Conservation (phyloP, 2,329 filamentous ascomycete species). For the Ascochyta viciae-villosae region DNA sequence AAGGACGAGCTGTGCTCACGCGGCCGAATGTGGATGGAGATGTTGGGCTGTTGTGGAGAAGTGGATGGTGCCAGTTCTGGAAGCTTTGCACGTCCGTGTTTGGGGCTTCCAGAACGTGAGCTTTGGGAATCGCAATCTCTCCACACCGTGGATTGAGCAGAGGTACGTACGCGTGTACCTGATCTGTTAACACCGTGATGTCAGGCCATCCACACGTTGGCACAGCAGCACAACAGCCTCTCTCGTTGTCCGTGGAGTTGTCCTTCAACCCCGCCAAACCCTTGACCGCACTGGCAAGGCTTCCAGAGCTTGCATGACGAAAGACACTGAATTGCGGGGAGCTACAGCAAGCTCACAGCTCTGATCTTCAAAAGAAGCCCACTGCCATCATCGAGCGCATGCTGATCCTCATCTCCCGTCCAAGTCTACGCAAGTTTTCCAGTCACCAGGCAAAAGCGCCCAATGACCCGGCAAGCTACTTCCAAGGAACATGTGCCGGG, state of each 20-base stretch:
- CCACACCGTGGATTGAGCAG: background rate
- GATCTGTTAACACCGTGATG: too few relatives aligned
- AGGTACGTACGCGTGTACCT: background rate
- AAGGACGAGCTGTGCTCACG: background rate
- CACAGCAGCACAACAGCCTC: background rate
- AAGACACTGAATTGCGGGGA: background rate
- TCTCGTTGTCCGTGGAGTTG: background rate
- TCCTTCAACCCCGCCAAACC: background rate
- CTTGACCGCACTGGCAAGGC: background rate
- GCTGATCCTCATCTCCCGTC: slow-evolving; percentile 20
- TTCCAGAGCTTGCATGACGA: slow-evolving; percentile 3
- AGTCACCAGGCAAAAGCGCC: slow-evolving; percentile 3
- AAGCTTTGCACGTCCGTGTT: slow-evolving; percentile 1
- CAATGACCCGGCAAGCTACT: background rate
- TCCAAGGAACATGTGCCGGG: slow-evolving; percentile 7
- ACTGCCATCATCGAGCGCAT: slow-evolving; percentile 4
- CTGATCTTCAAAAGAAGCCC: slow-evolving; percentile 5
- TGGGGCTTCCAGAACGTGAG: slow-evolving; percentile 6
- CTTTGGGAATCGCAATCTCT: background rate
- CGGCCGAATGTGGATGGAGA: slow-evolving; percentile 9
- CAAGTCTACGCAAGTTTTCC: slow-evolving; percentile 5
- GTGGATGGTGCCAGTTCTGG: slow-evolving; percentile 6
- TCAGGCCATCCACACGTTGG: background rate
- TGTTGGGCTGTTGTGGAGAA: slow-evolving; percentile 2
- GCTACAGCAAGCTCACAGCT: background rate